A percentile compares a stretch with the other conserved stretches of the same genome.
These are phyloP conservation scores for Ceratocystis cubensis DNA, from an alignment of 2,329 filamentous ascomycete genomes.

Conservation along the genomic window DNA sequence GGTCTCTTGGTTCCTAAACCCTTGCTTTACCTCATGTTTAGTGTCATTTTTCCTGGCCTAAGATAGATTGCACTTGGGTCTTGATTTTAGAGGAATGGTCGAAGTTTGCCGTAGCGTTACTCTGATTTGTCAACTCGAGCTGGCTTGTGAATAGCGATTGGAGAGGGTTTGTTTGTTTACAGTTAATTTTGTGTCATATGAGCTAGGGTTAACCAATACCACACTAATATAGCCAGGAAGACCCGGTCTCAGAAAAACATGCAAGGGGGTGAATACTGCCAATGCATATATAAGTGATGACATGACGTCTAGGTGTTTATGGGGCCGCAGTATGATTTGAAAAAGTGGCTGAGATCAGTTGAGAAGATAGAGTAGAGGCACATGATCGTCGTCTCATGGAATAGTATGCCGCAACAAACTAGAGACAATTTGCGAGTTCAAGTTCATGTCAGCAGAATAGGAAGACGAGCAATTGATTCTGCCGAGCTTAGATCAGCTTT, in stretches of 20 bases:
- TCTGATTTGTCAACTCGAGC: too few species aligned
- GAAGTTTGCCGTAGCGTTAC: background rate
- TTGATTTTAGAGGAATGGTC: background rate
- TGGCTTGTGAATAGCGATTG: too few species aligned
- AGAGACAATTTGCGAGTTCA: background rate
- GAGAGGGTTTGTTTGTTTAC: too few species aligned
- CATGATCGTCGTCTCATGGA: too few species aligned
- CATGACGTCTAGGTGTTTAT: background rate
- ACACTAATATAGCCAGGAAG: background rate
- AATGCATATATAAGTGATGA: background rate
- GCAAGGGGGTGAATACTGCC: background rate
- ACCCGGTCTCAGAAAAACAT: background rate
- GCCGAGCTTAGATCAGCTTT: background rate
- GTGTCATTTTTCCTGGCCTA: background rate
- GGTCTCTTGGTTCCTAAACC: background rate
- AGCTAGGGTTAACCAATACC: background rate
- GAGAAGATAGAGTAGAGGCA: background rate
- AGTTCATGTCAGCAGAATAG: background rate
- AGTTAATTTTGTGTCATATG: background rate
- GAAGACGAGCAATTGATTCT: background rate
- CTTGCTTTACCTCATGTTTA: constrained; percentile 6
- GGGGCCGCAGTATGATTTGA: background rate
- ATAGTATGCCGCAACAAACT: background rate
- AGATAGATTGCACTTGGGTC: background rate
- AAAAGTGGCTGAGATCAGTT: background rate